Base-by-base conservation (phyloP, 371 early-diverging fungal species). In the Blakeslea trispora region DNA sequence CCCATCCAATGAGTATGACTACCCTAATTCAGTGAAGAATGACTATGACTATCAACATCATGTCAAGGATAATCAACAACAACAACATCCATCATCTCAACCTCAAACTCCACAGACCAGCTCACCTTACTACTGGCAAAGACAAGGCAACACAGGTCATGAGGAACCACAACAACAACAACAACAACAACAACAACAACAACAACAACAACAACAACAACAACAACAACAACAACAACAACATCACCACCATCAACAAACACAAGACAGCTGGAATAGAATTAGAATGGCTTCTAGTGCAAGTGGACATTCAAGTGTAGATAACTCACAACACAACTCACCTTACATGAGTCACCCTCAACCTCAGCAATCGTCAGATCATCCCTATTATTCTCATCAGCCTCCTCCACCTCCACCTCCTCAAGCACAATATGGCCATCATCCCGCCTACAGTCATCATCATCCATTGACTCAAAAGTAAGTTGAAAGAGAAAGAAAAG, bases 91-190 rank as follows among this genome's bases (percentile, higher is more conserved):
- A 28, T 7, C 28, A 24, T 4, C 34, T 44, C 45, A 43, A 32
- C 35, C 35, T 5, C 50, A 50, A 22, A 54, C 34, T 24, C 35
- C 35, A 14, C 50, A 50, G 15, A 54, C 34, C 18, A 45, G 17
- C 18, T 61, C 61, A 3, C 61, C 61, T 41, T 61, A 61, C 39
- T 61, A 61, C 40, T 61, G 61, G 61, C 61, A 61, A 50, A 61
- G 61, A 61, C 45, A 28, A 23, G 51, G 24, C 14, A 48, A 18
- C 17, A 48, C 28, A 13, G 28, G 18, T 13, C 46, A 49, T 19
- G 50, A 50, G 5, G 39, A 50, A 39, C 39, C 45, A 15, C 55
- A 54, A 23, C 37, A 37, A 2, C 24, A 55, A 5, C 34, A 44
- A 8, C 53, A 53, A 3, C 55, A 45, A 6, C 55, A 41, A 19